phyloP scores from a whole-genome alignment of 768 basidiomycete genomes.

The Suillus decipiens region DNA sequence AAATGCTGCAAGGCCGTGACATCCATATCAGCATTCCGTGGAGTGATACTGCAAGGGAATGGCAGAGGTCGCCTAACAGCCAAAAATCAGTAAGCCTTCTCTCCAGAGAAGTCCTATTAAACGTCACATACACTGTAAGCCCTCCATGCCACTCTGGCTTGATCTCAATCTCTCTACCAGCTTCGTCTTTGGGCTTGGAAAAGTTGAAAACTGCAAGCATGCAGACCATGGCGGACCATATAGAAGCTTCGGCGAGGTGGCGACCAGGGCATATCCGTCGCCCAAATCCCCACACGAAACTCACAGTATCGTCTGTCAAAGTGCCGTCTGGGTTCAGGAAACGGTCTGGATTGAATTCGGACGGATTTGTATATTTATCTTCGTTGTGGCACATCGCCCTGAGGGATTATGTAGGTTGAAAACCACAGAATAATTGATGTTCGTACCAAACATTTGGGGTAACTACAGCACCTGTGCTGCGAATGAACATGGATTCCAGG shows the following conservation, averaged over 20 bases:
- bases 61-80: constrained; percentile 3
- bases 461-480: constrained; percentile 4
- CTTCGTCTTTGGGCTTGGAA: constrained; percentile 12
- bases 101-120: not conserved
- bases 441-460: constrained; percentile 7
- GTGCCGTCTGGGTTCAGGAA: constrained; percentile 35
- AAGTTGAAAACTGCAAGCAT: constrained; percentile 9
- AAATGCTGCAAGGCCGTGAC: constrained; percentile 2
- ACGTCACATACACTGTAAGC: not conserved
- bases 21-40: constrained; percentile 8
- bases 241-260: constrained; percentile 6
- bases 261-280: constrained; percentile 11
- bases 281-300: constrained; percentile 10
- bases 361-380: constrained; percentile 50
- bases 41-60: constrained; percentile 11
- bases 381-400: constrained; percentile 51
- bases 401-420: constrained; percentile 10
- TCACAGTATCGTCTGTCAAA: constrained; percentile 9
- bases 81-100: not conserved
- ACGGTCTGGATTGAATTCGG: constrained; percentile 52
- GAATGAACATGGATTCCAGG: not conserved
- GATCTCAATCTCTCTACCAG: constrained; percentile 12
- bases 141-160: constrained; percentile 7
- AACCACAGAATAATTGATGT: not conserved
- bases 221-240: constrained; percentile 10